A percentile compares a stretch with the other conserved stretches of the same genome.
Conservation (phyloP, 805 yeast species). For the Lipomyces yamanashiensis region DNA sequence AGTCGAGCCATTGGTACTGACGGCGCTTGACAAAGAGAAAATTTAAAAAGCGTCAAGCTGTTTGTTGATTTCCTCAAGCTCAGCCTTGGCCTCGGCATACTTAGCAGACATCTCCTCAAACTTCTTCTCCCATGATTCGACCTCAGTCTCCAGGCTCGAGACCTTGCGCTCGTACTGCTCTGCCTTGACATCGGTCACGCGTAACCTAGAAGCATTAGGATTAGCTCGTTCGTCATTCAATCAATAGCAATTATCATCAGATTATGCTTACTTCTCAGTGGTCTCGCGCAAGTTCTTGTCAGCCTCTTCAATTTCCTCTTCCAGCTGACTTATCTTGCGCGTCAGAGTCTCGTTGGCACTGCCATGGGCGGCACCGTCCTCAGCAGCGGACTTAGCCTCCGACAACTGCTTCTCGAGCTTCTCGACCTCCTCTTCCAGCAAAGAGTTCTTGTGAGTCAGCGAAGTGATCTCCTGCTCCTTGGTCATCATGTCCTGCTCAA, state of each 20-base stretch:
- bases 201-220: constrained; percentile 50
- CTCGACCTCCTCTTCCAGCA: constrained; percentile 78
- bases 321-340: constrained; percentile 86
- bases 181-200: constrained; percentile 93
- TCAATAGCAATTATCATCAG: not conserved
- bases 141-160: constrained; percentile 87
- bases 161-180: constrained; percentile 96
- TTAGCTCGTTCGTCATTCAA: not conserved
- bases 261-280: constrained; percentile 61
- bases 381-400: constrained; percentile 84
- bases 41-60: constrained; percentile 74
- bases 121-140: constrained; percentile 87
- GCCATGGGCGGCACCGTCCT: constrained; percentile 85
- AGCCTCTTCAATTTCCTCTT: constrained; percentile 87
- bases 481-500: constrained; percentile 89
- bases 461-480: constrained; percentile 96
- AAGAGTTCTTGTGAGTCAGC: constrained; percentile 87
- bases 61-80: constrained; percentile 94
- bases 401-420: constrained; percentile 73
- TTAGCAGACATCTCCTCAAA: constrained; percentile 84
- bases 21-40: not conserved
- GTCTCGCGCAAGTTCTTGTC: constrained; percentile 91
- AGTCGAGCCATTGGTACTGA: not conserved
- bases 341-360: constrained; percentile 88
- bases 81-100: constrained; percentile 83